Evolutionary conservation across 2,329 filamentous ascomycete species (phyloP).

Genomic region (Trichoderma koningii): DNA sequence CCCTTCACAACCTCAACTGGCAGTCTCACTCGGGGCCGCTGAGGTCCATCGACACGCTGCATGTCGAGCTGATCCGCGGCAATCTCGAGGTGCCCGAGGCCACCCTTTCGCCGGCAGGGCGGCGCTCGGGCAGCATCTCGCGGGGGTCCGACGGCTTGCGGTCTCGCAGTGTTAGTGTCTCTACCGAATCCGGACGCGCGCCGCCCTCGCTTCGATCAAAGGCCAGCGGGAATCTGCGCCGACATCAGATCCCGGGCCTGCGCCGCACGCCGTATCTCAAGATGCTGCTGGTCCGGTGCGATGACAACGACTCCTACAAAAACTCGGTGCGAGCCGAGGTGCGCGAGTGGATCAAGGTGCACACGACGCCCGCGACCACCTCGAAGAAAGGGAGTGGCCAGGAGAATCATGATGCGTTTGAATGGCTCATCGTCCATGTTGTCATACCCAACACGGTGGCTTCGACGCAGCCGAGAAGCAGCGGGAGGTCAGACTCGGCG

Average conservation of each 20-base stretch:
- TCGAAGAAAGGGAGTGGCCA: conserved; percentile 63
- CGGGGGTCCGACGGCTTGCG: conserved; percentile 63
- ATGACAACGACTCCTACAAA: conserved; percentile 96
- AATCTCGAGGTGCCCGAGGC: conserved; percentile 49
- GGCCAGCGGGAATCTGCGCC: conserved; percentile 51
- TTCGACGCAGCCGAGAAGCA: conserved; percentile 72
- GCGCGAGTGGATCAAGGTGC: conserved; percentile 85
- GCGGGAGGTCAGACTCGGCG: conserved; percentile 54
- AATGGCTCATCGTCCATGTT: conserved; percentile 93
- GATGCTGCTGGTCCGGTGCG: conserved; percentile 83
- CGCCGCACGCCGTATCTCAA: conserved; percentile 93
- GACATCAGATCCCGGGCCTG: conserved; percentile 93
- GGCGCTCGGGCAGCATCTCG: conserved; percentile 40
- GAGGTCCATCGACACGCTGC: conserved; percentile 88
- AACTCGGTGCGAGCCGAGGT: conserved; percentile 73
- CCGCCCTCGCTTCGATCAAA: conserved; percentile 38
- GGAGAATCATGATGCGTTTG: conserved; percentile 94
- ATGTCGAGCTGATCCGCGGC: conserved; percentile 80
- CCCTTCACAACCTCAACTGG: conserved; percentile 92
- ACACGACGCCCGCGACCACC: conserved; percentile 62
- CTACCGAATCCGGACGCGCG: conserved; percentile 35
- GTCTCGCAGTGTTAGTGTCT: conserved; percentile 52
- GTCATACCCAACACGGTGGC: conserved; percentile 84
- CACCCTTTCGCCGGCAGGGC: conserved; percentile 37
- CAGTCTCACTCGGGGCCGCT: conserved; percentile 90